Conservation (phyloP, 768 basidiomycete genomes). For the Grammothele lineata region DNA sequence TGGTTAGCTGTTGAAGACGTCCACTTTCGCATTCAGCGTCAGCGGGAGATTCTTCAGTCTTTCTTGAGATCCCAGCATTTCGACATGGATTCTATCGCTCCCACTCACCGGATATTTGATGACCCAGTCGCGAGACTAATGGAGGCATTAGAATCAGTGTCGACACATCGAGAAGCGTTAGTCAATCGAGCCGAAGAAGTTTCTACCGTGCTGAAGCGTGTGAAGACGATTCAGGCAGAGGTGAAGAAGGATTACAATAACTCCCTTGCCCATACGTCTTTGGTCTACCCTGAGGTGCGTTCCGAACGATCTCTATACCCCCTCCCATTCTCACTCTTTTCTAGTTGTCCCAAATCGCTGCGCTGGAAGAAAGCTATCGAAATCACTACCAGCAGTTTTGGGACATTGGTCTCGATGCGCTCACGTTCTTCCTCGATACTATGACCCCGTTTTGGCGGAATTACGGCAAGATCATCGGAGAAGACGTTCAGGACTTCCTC, state of each 20-base stretch:
- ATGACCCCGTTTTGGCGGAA: constrained; percentile 79
- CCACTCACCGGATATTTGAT: constrained; percentile 36
- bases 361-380: constrained; percentile 72
- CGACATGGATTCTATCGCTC: neutral
- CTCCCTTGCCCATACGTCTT: constrained; percentile 63
- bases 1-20: constrained; percentile 80
- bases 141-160: constrained; percentile 46
- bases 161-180: constrained; percentile 42
- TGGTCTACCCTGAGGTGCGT: constrained; percentile 71
- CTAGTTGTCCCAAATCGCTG: constrained; percentile 67
- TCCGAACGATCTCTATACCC: neutral
- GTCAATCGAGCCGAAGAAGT: constrained; percentile 45
- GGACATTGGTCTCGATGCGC: constrained; percentile 75
- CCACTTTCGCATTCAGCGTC: constrained; percentile 54
- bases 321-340: neutral
- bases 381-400: constrained; percentile 79
- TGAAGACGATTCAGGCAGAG: constrained; percentile 48
- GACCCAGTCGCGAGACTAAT: constrained; percentile 50
- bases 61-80: constrained; percentile 14
- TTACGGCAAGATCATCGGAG: constrained; percentile 77
- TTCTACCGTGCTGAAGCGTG: constrained; percentile 41
- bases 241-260: constrained; percentile 67
- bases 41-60: constrained; percentile 39
- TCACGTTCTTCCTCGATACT: constrained; percentile 71
- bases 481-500: constrained; percentile 76